A percentile compares a stretch with the other conserved stretches of the same genome.
These are phyloP conservation scores for Lipomyces chichibuensis DNA, from an alignment of 805 yeast genomes.

Conservation along the genomic window DNA sequence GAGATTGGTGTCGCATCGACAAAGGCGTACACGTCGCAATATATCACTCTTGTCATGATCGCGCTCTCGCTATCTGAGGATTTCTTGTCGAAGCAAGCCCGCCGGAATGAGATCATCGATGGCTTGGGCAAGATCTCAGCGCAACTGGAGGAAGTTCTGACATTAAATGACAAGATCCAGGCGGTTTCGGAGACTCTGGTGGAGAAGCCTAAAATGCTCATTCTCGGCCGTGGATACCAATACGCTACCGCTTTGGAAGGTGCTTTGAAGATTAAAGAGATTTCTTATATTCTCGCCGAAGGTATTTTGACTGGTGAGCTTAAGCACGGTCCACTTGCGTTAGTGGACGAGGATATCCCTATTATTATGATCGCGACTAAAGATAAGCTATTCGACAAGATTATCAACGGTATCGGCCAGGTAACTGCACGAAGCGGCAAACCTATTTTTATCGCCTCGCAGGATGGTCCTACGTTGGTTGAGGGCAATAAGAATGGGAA, in stretches of 20 bases:
- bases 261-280: conserved; percentile 96
- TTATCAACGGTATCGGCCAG: conserved; percentile 92
- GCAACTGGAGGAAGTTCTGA: conserved; percentile 77
- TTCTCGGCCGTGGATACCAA: conserved; percentile 97
- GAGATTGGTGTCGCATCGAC: conserved; percentile 99
- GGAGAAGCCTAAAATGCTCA: conserved; percentile 80
- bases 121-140: conserved; percentile 83
- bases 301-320: conserved; percentile 99
- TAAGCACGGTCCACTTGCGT: conserved; percentile 96
- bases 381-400: conserved; percentile 94
- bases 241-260: conserved; percentile 97
- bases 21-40: conserved; percentile 98
- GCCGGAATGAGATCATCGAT: conserved; percentile 83
- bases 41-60: conserved; percentile 94
- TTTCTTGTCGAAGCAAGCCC: conserved; percentile 69
- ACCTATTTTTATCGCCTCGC: conserved; percentile 79
- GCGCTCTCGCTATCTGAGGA: conserved; percentile 95
- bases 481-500: neutral
- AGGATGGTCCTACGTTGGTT: neutral
- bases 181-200: conserved; percentile 70
- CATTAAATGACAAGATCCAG: conserved; percentile 73
- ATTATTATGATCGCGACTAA: conserved; percentile 94
- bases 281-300: conserved; percentile 98
- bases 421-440: conserved; percentile 97
- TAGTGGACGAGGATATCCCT: conserved; percentile 92